Conservation (phyloP, 495 filamentous ascomycete species). For the Podospora australis region DNA sequence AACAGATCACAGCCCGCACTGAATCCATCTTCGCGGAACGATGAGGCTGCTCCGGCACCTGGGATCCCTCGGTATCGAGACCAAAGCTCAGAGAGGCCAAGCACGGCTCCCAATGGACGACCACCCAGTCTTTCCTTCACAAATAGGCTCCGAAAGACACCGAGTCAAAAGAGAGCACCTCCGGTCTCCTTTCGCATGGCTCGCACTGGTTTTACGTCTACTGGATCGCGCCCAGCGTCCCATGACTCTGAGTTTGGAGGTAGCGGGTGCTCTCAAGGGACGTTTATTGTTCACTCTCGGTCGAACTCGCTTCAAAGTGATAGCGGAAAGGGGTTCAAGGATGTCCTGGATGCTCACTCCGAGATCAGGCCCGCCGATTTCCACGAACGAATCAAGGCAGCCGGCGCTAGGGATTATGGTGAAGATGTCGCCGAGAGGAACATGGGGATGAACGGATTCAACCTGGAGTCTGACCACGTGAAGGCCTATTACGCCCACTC, state of each 20-base stretch:
- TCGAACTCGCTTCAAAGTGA: constrained; percentile 20
- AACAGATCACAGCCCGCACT: constrained; percentile 15
- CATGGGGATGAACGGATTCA: constrained; percentile 31
- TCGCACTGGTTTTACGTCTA: not conserved
- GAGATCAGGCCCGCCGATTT: constrained; percentile 41
- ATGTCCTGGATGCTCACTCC: constrained; percentile 47
- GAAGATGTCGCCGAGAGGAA: constrained; percentile 53
- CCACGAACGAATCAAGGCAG: constrained; percentile 36
- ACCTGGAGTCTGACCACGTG: constrained; percentile 25
- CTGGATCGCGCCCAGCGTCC: constrained; percentile 11
- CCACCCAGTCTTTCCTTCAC: constrained; percentile 4
- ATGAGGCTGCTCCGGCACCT: constrained; percentile 25
- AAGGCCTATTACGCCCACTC: constrained; percentile 25
- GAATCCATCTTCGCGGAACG: constrained; percentile 9
- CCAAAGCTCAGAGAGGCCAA: constrained; percentile 27
- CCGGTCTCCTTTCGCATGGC: constrained; percentile 24
- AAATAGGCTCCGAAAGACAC: constrained; percentile 4
- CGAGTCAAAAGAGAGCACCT: constrained; percentile 15
- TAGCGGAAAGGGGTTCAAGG: constrained; percentile 29
- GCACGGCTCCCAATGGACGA: constrained; percentile 29
- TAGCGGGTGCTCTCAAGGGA: not conserved
- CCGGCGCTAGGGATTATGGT: constrained; percentile 43
- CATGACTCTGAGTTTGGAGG: constrained; percentile 7
- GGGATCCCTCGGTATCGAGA: constrained; percentile 23
- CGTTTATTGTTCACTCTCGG: constrained; percentile 7